Evolutionary conservation across 805 yeast genomes (phyloP).

Genomic region (Wickerhamomyces bisporus): DNA sequence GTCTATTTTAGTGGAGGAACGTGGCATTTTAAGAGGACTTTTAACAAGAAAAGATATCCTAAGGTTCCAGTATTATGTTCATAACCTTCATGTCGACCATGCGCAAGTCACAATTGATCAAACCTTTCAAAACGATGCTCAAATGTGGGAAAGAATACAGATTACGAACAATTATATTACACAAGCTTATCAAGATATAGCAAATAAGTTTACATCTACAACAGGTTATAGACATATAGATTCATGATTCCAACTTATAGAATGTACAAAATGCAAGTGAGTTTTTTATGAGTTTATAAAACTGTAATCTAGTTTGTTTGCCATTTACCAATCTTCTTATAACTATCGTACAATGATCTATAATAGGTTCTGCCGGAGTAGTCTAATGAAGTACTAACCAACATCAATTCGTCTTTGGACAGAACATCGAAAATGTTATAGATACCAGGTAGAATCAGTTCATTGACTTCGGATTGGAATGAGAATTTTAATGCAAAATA

Average conservation of each 20-base stretch:
- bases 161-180: neutral
- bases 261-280: too few relatives aligned
- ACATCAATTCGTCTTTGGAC: constrained; percentile 58
- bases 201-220: neutral
- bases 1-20: constrained; percentile 57
- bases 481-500: constrained; percentile 45
- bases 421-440: constrained; percentile 64
- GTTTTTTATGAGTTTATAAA: too few relatives aligned
- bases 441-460: constrained; percentile 48
- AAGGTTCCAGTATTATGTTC: constrained; percentile 44
- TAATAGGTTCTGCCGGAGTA: constrained; percentile 62
- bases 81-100: constrained; percentile 8
- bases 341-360: constrained; percentile 64
- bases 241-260: too few relatives aligned
- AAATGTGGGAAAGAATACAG: constrained; percentile 13
- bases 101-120: constrained; percentile 7
- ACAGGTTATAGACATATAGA: neutral
- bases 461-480: constrained; percentile 41
- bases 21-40: constrained; percentile 64
- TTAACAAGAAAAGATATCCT: constrained; percentile 81
- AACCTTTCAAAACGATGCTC: constrained; percentile 9
- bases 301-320: too few relatives aligned
- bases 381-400: constrained; percentile 63
- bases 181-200: neutral
- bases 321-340: constrained; percentile 81